Evolutionary conservation across 2,329 filamentous ascomycete species (phyloP).

Genomic region (Colletotrichum karsti): DNA sequence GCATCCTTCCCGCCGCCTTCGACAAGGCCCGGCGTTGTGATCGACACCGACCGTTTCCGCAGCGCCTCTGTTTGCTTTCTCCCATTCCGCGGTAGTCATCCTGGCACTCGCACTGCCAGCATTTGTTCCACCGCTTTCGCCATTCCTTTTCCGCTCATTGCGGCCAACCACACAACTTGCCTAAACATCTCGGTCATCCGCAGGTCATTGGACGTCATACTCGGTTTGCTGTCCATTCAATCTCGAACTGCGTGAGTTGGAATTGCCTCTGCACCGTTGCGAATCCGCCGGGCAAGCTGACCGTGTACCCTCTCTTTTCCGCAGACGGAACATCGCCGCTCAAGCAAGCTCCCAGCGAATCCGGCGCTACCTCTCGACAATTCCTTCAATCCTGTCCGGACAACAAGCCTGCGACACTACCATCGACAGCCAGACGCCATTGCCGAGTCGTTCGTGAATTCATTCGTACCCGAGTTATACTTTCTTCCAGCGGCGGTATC

Average conservation of each 20-base stretch:
- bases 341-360: not conserved
- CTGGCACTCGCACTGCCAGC: slow-evolving; percentile 1
- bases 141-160: not conserved
- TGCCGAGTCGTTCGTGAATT: not conserved
- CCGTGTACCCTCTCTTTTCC: not conserved
- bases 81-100: slow-evolving; percentile 1
- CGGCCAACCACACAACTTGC: not conserved
- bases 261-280: not conserved
- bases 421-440: not conserved
- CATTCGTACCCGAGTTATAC: not conserved
- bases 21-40: not conserved
- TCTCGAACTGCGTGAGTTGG: not conserved
- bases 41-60: not conserved
- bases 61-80: not conserved
- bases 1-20: not conserved
- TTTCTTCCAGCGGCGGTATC: not conserved
- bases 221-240: not conserved
- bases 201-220: not conserved
- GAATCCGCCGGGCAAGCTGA: not conserved
- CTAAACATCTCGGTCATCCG: not conserved
- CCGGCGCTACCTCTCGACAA: not conserved
- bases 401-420: not conserved
- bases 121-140: slow-evolving; percentile 10
- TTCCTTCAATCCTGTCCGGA: not conserved
- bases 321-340: not conserved